Evolutionary conservation across 805 yeast species (phyloP).

Genomic region (Groenewaldozyma salmanticensis): DNA sequence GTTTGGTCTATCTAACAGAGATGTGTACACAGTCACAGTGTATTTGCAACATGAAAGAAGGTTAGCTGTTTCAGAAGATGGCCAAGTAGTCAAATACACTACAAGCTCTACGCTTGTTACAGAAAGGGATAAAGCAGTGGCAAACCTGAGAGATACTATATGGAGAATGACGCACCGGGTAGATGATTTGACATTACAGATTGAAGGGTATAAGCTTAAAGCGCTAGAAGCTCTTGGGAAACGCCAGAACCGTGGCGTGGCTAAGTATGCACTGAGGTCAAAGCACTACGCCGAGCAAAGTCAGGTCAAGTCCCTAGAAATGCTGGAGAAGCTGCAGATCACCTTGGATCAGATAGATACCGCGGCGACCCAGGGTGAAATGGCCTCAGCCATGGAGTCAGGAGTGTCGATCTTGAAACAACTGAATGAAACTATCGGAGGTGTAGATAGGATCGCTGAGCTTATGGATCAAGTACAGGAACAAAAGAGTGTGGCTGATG

Average conservation of each 20-base stretch:
- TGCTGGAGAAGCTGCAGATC: constrained; percentile 30
- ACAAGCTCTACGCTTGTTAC: constrained; percentile 4
- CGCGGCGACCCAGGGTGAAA: constrained; percentile 33
- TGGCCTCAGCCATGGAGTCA: constrained; percentile 30
- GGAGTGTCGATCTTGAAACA: constrained; percentile 29
- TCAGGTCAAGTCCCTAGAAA: constrained; percentile 25
- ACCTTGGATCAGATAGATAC: constrained; percentile 35
- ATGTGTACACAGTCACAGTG: not conserved
- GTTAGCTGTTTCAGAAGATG: not conserved
- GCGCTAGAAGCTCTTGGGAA: constrained; percentile 18
- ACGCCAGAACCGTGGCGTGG: constrained; percentile 23
- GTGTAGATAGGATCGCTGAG: constrained; percentile 34
- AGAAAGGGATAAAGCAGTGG: constrained; percentile 19
- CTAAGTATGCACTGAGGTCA: constrained; percentile 28
- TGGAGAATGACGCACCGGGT: constrained; percentile 16
- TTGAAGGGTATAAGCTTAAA: constrained; percentile 7
- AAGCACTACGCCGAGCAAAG: constrained; percentile 30
- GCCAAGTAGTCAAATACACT: not conserved
- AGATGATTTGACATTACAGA: constrained; percentile 13
- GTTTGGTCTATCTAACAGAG: not conserved
- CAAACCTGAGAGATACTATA: constrained; percentile 14
- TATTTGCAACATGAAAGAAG: not conserved
- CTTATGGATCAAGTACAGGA: constrained; percentile 34
- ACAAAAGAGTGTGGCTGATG: constrained; percentile 30
- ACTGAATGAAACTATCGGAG: constrained; percentile 35